Percentiles rank a stretch among this genome's conserved stretches.
Conservation (phyloP, 2,329 filamentous ascomycete genomes). For the Bipolaris zeicola region DNA sequence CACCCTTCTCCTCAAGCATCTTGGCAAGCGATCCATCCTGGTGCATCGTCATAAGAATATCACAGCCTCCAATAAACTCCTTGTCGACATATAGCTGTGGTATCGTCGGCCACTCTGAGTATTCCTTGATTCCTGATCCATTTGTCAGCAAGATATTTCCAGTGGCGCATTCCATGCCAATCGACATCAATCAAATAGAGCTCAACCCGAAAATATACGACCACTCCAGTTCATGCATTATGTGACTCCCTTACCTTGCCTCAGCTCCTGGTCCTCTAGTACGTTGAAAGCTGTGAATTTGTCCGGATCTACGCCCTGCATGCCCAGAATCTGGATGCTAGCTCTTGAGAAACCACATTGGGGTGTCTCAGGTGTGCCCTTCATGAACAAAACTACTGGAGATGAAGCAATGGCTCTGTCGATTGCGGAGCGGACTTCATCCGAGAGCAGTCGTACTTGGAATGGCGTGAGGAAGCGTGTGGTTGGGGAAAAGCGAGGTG, state of each 20-base stretch:
- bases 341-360: constrained; percentile 97
- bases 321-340: constrained; percentile 89
- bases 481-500: constrained; percentile 39
- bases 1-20: constrained; percentile 87
- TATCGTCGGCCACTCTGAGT: constrained; percentile 98
- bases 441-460: constrained; percentile 73
- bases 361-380: constrained; percentile 93
- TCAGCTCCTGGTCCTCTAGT: constrained; percentile 84
- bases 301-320: constrained; percentile 91
- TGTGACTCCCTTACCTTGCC: constrained; percentile 64
- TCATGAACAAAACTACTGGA: constrained; percentile 98
- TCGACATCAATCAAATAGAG: not conserved
- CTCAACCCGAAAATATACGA: not conserved
- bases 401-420: constrained; percentile 86
- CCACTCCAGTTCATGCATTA: too few relatives aligned
- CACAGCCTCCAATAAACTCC: constrained; percentile 97
- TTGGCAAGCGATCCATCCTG: constrained; percentile 92
- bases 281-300: constrained; percentile 99
- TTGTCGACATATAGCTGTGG: constrained; percentile 94
- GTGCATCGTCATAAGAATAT: constrained; percentile 97
- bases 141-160: constrained; percentile 19
- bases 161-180: not conserved
- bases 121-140: constrained; percentile 88
- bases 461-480: constrained; percentile 54
- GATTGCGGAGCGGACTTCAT: constrained; percentile 80